Conservation (phyloP, 306 rosid species). For the Inga leiocalycina region DNA sequence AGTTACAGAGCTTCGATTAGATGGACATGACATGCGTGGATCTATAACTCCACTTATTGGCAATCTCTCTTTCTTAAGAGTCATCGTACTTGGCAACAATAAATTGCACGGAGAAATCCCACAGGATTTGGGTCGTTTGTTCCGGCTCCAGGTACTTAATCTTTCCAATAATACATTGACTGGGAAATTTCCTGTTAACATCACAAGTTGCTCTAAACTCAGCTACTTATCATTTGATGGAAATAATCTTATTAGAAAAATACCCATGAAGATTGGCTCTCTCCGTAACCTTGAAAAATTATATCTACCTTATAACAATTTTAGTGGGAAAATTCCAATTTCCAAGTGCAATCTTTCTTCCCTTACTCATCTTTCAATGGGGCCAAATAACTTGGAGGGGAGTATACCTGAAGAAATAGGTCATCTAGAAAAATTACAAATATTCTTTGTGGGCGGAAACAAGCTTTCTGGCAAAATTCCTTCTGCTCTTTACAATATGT, state of each 20-base stretch:
- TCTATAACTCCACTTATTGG: conserved; percentile 33
- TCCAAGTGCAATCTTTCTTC: conserved; percentile 9
- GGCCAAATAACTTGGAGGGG: not conserved
- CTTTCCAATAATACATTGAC: not conserved
- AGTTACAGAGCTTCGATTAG: conserved; percentile 1
- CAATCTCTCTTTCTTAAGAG: conserved; percentile 27
- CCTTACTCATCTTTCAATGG: not conserved
- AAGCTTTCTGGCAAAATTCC: not conserved
- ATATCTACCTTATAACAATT: not conserved
- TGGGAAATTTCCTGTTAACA: conserved; percentile 25
- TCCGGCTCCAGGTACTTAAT: not conserved
- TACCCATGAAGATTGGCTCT: conserved; percentile 27
- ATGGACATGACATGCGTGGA: not conserved
- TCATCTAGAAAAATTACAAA: not conserved
- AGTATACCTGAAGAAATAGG: conserved; percentile 18
- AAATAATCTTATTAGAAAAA: conserved; percentile 23
- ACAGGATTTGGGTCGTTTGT: conserved; percentile 11
- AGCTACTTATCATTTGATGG: not conserved
- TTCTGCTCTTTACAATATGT: not conserved
- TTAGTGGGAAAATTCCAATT: not conserved
- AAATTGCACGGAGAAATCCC: conserved; percentile 2
- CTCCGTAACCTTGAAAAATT: not conserved
- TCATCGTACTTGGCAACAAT: not conserved
- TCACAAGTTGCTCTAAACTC: not conserved
- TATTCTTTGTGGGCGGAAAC: fast-evolving